Evolutionary conservation across 2,329 filamentous ascomycete species (phyloP), one percentile per base, ranked within the genome.

Genomic region (Aspergillus fumigatiaffinis): DNA sequence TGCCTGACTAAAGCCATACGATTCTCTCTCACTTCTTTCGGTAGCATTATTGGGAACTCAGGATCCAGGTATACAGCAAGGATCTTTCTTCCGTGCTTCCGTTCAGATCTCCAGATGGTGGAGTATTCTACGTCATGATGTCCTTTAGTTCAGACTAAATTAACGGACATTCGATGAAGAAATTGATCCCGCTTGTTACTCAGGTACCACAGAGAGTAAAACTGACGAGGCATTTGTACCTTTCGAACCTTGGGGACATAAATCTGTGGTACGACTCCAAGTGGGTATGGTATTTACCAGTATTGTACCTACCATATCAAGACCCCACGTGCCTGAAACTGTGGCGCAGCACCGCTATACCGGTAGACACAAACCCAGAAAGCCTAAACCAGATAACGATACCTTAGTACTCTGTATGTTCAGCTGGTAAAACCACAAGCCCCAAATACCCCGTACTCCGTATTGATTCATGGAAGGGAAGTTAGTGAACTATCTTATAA

Each of bases 91-190:
- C 52, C 26, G 35, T 14, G 25, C 44, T 48, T 49, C 52, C 52
- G 52, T 17, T 26, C 35, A 42, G 49, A 42, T 49, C 29, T 50
- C n/a, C 3, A 46, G 8, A 8, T 7, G 14, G 52, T 54, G 52
- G 52, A 49, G 52, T 41, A 38, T 48, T 23, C 44, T n/a, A 54
- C 52, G 52, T 54, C 52, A 54, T 54, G 8, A 38, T 25, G 10
- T 17, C 9, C 10, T 25, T 14, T n/a, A 25, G 12, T 35, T 20
- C 4, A 21, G 21, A 20, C 42, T 46, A 21, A 46, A 23, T 20
- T 12, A 2, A 46, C 8, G 42, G 21, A 21, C 32, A 7, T 17
- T 38, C 12, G n/a, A 12, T 20, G 20, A 21, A 21, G 20, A 20
- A 44, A 44, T 44, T 29, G 28, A 44, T n/a, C 6, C 4, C 3